Conservation (phyloP, 306 rosid species). For the Morella rubra region DNA sequence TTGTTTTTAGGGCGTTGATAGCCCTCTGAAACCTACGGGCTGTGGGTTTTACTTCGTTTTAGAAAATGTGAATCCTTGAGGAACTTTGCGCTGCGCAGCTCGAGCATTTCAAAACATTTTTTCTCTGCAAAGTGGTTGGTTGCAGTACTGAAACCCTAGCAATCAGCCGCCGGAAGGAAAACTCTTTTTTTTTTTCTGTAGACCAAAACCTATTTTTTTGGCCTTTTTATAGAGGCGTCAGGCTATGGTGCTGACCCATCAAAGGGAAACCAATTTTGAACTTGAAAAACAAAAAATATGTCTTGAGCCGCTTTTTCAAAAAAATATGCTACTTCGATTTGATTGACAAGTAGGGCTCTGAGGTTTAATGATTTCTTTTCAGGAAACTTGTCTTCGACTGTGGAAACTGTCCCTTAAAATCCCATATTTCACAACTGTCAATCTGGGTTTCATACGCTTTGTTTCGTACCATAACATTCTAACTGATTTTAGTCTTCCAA, state of each 20-base stretch:
- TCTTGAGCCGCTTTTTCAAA: constrained; percentile 11
- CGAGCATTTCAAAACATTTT: constrained; percentile 37
- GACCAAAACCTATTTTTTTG: constrained; percentile 24
- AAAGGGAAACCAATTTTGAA: constrained; percentile 15
- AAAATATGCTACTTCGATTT: constrained; percentile 30
- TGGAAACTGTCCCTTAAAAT: constrained; percentile 40
- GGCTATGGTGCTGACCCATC: constrained; percentile 33
- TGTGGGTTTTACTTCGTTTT: constrained; percentile 33
- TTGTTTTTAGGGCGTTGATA: constrained; percentile 36
- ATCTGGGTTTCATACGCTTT: constrained; percentile 56
- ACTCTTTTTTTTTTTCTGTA: constrained; percentile 13
- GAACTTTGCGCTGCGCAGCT: constrained; percentile 11
- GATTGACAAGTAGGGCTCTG: constrained; percentile 35
- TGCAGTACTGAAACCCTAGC: constrained; percentile 49
- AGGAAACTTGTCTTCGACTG: constrained; percentile 41
- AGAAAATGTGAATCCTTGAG: constrained; percentile 41
- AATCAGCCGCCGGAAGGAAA: constrained; percentile 67
- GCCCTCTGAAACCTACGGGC: constrained; percentile 33
- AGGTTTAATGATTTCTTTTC: constrained; percentile 51
- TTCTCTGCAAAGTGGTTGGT: constrained; percentile 11
- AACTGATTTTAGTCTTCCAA: constrained; percentile 46
- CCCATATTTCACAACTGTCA: constrained; percentile 40
- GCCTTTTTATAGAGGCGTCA: constrained; percentile 30
- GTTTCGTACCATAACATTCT: constrained; percentile 35
- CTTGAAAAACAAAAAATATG: not conserved